Percentiles rank a stretch among this genome's conserved stretches.
Conservation (phyloP, 2,329 filamentous ascomycete species). For the Colletotrichum plurivorum region DNA sequence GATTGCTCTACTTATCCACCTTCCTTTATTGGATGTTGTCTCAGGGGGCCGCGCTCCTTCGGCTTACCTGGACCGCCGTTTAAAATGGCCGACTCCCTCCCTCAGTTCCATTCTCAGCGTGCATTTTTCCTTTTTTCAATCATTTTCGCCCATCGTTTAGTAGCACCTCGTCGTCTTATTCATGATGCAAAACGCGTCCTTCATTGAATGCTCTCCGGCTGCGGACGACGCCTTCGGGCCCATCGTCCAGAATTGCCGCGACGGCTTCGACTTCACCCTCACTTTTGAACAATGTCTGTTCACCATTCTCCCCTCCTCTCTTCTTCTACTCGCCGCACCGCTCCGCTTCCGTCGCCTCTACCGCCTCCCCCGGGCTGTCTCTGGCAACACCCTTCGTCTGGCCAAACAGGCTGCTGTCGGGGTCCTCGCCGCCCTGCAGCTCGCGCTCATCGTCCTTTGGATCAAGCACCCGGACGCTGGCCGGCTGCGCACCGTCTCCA, state of each 20-base stretch:
- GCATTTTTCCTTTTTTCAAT: rapidly evolving
- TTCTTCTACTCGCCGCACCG: slow-evolving; percentile 50
- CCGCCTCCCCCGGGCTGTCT: slow-evolving; percentile 45
- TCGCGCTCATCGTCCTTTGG: slow-evolving; percentile 52
- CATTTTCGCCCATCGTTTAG: background rate
- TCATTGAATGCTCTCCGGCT: slow-evolving; percentile 19
- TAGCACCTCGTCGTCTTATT: background rate
- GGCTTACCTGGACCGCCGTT: slow-evolving; percentile 1
- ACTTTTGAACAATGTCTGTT: slow-evolving; percentile 49
- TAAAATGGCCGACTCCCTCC: slow-evolving; percentile 4
- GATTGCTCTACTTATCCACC: slow-evolving; percentile 29
- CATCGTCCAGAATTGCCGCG: slow-evolving; percentile 38
- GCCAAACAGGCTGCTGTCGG: slow-evolving; percentile 44
- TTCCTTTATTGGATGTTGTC: slow-evolving; percentile 27
- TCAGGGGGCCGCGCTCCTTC: slow-evolving; percentile 13
- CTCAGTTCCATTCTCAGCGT: background rate
- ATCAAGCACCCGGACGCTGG: slow-evolving; percentile 36
- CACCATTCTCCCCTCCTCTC: slow-evolving; percentile 48
- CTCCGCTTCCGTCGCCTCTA: slow-evolving; percentile 48
- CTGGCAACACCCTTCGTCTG: slow-evolving; percentile 44
- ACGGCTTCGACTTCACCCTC: slow-evolving; percentile 49
- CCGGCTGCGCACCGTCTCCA: slow-evolving; percentile 46
- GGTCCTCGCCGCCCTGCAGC: slow-evolving; percentile 49
- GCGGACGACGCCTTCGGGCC: slow-evolving; percentile 46
- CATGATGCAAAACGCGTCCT: slow-evolving; percentile 24